Evolutionary conservation across 1,284 basidiomycete species (phyloP).

Genomic region (Tylopilus sp.): DNA sequence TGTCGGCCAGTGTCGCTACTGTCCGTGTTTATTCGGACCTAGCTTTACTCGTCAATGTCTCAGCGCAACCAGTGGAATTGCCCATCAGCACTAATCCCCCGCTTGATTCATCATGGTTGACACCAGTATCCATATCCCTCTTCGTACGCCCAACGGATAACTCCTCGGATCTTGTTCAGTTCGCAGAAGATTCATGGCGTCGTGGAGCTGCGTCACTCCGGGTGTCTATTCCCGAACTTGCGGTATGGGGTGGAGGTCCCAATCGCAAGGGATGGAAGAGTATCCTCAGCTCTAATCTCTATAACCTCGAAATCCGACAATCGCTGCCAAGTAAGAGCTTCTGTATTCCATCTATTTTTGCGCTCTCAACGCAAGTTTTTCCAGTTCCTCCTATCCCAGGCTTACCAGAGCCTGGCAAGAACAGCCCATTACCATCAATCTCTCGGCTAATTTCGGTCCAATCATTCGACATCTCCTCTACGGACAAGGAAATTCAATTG

Average conservation of each 20-base stretch:
- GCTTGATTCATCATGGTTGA: slow-evolving; percentile 53
- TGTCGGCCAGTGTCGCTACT: slow-evolving; percentile 52
- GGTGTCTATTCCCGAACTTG: slow-evolving; percentile 40
- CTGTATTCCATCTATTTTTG: background rate
- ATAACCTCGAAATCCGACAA: slow-evolving; percentile 44
- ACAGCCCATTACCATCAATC: slow-evolving; percentile 49
- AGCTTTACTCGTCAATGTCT: slow-evolving; percentile 44
- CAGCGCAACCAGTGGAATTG: slow-evolving; percentile 46
- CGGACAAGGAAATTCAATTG: slow-evolving; percentile 41
- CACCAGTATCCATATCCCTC: slow-evolving; percentile 48
- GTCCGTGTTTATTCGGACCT: slow-evolving; percentile 45
- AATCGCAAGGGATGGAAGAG: slow-evolving; percentile 48
- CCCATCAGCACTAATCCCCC: slow-evolving; percentile 57
- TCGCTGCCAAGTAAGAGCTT: slow-evolving; percentile 50
- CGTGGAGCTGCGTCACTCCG: slow-evolving; percentile 45
- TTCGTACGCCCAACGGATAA: slow-evolving; percentile 54
- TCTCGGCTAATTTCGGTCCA: slow-evolving; percentile 56
- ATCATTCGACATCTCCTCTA: slow-evolving; percentile 53
- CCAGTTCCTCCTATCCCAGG: slow-evolving; percentile 63
- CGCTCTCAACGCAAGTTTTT: slow-evolving; percentile 9
- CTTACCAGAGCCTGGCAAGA: slow-evolving; percentile 53
- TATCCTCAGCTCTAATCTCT: slow-evolving; percentile 39
- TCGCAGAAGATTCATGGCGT: slow-evolving; percentile 57
- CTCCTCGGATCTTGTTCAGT: slow-evolving; percentile 44
- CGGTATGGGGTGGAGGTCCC: slow-evolving; percentile 49